These are phyloP conservation scores for Alnus rubra DNA, from an alignment of 306 rosid species.

Conservation along the genomic window DNA sequence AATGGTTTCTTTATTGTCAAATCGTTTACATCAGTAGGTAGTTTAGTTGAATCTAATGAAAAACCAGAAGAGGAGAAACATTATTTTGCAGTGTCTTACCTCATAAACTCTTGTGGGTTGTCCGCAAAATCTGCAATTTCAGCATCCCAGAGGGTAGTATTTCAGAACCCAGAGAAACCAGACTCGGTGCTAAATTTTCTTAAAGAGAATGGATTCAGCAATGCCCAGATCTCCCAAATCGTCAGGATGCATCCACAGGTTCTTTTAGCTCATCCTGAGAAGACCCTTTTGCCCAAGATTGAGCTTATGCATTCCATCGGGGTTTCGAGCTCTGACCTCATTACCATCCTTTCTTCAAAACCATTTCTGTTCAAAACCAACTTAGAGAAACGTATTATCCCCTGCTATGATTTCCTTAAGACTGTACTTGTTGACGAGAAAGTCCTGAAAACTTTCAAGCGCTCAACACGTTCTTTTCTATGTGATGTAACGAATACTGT, in stretches of 20 bases:
- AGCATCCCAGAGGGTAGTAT: no score
- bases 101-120: no score
- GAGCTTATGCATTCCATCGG: no score
- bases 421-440: neutral
- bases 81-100: no score
- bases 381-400: no score
- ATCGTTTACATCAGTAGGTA: constrained; percentile 9
- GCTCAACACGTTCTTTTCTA: neutral
- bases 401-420: no score
- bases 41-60: neutral
- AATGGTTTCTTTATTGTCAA: neutral
- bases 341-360: no score
- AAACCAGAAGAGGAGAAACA: neutral
- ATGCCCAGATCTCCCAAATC: constrained; percentile 21
- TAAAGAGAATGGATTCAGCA: no score
- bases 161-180: no score
- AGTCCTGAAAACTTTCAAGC: constrained; percentile 1
- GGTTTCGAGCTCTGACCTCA: neutral
- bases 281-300: constrained; percentile 17
- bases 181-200: no score
- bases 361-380: neutral
- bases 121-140: no score
- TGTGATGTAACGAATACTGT: neutral
- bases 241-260: constrained; percentile 3
- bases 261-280: constrained; percentile 29